Evolutionary conservation across 2,329 filamentous ascomycete genomes (phyloP).

Genomic region (Dactylellina parvicollis): DNA sequence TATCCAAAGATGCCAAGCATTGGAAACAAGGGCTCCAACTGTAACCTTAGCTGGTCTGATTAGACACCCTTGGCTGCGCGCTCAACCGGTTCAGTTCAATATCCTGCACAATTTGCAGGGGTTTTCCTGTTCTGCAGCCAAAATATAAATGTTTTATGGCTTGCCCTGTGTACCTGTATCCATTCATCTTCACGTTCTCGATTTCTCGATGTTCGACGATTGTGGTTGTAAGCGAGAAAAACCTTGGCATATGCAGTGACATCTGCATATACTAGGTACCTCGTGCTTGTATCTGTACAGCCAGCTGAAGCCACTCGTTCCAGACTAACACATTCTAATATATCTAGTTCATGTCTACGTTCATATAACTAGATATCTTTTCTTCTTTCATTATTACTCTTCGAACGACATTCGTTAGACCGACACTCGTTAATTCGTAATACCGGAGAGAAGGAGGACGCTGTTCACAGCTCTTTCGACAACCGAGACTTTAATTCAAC

Average conservation of each 20-base stretch:
- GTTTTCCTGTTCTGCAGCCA: neutral
- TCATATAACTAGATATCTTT: neutral
- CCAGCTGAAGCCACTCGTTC: constrained; percentile 10
- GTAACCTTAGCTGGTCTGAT: constrained; percentile 11
- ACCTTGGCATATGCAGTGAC: constrained; percentile 38
- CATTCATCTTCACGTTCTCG: neutral
- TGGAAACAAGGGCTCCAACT: neutral
- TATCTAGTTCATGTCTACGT: constrained; percentile 36
- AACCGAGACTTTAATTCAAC: constrained; percentile 13
- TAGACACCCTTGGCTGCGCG: constrained; percentile 12
- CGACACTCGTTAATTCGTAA: constrained; percentile 23
- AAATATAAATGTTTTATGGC: neutral
- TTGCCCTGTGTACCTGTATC: neutral
- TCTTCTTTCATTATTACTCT: neutral
- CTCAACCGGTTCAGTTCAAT: neutral
- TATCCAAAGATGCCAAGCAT: neutral
- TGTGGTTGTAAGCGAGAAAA: constrained; percentile 4
- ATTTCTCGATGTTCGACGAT: neutral
- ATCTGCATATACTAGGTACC: constrained; percentile 12
- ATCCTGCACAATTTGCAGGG: neutral
- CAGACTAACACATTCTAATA: constrained; percentile 20
- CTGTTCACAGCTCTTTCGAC: neutral
- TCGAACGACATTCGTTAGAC: constrained; percentile 37
- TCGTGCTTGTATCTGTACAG: constrained; percentile 8
- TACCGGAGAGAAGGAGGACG: neutral